phyloP scores from a whole-genome alignment of 2,329 filamentous ascomycete genomes.

The Fusarium luffae region DNA sequence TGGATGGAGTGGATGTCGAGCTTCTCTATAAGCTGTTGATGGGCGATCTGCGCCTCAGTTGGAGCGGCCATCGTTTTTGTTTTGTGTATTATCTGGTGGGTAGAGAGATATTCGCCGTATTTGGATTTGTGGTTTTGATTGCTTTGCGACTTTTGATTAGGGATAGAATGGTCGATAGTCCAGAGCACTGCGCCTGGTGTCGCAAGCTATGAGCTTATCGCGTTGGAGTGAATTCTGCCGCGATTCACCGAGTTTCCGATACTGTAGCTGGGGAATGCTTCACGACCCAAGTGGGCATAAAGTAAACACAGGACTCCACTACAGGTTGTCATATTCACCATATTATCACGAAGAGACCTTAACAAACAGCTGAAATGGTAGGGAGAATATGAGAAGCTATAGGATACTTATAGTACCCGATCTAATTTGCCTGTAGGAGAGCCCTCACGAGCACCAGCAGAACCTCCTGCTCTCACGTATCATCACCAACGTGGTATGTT shows the following conservation, averaged over 20 bases:
- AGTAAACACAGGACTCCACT: slow-evolving; percentile 40
- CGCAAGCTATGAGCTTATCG: slow-evolving; percentile 26
- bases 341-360: neutral
- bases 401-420: too few relatives aligned
- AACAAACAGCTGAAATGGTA: slow-evolving; percentile 25
- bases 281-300: slow-evolving; percentile 5
- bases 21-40: slow-evolving; percentile 86
- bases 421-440: slow-evolving; percentile 69
- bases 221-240: slow-evolving; percentile 48
- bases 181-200: neutral
- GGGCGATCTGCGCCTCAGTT: slow-evolving; percentile 79
- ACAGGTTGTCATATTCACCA: neutral
- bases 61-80: slow-evolving; percentile 68
- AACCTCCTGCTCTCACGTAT: slow-evolving; percentile 92
- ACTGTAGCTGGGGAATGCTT: slow-evolving; percentile 6
- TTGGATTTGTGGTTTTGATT: neutral
- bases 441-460: slow-evolving; percentile 97
- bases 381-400: neutral
- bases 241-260: slow-evolving; percentile 45
- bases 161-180: neutral
- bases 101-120: neutral
- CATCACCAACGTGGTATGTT: slow-evolving; percentile 93
- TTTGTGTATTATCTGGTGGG: neutral
- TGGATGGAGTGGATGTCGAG: slow-evolving; percentile 89
- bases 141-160: neutral